Percentiles rank a stretch among this genome's conserved stretches.
Evolutionary conservation across 2,329 filamentous ascomycete genomes (phyloP).

Genomic region (Teratosphaeria nubilosa): DNA sequence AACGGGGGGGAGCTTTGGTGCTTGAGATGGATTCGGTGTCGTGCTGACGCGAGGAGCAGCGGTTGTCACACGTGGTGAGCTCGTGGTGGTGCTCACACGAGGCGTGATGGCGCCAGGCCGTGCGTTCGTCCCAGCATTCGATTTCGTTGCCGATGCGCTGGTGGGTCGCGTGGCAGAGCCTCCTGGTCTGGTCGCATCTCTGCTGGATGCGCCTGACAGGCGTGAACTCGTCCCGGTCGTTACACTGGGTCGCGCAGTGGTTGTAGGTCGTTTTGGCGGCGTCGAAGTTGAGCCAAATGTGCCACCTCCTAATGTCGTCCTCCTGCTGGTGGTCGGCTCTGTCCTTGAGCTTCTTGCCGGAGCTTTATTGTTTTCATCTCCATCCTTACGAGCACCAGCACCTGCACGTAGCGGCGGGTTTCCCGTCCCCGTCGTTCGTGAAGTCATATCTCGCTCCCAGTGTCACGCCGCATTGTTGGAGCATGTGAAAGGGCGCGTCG

Average conservation of each 20-base stretch:
- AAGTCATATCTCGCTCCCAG: not conserved
- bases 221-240: constrained; percentile 1
- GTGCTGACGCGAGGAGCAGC: not conserved
- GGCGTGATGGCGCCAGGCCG: not conserved
- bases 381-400: not conserved
- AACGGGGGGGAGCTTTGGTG: not conserved
- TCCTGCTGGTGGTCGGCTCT: constrained; percentile 1
- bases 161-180: not conserved
- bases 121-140: not conserved
- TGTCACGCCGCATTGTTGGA: not conserved
- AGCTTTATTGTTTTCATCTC: constrained; percentile 10
- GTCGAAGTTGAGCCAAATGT: not conserved
- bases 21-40: not conserved
- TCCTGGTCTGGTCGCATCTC: not conserved
- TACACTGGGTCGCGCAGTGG: constrained; percentile 1
- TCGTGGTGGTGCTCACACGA: not conserved
- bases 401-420: not conserved
- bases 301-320: constrained; percentile 4
- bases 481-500: not conserved
- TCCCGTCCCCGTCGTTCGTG: not conserved
- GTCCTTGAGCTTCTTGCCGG: constrained; percentile 5
- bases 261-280: constrained; percentile 4
- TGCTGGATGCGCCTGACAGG: not conserved
- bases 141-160: not conserved
- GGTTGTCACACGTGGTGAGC: not conserved